Evolutionary conservation across 768 basidiomycete genomes (phyloP).

Genomic region (Panaeolus papilionaceus): DNA sequence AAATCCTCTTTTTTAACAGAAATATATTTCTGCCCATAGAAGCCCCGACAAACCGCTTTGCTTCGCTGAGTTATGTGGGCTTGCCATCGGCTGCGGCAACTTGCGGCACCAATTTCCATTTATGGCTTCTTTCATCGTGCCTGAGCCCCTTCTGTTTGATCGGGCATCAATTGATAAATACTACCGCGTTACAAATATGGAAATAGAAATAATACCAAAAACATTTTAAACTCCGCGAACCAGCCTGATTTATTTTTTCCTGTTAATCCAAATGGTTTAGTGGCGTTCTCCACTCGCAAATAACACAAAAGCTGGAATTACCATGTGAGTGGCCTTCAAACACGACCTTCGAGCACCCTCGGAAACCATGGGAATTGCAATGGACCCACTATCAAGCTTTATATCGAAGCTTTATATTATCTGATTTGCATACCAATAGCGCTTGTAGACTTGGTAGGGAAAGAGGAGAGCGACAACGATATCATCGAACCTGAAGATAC

Average conservation of each 20-base stretch:
- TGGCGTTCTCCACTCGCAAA: constrained; percentile 38
- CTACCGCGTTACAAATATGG: constrained; percentile 38
- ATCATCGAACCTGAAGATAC: not conserved
- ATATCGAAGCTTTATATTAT: not conserved
- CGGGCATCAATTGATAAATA: constrained; percentile 60
- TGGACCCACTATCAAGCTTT: constrained; percentile 17
- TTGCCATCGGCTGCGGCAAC: constrained; percentile 36
- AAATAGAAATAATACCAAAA: constrained; percentile 19
- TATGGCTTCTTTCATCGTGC: constrained; percentile 37
- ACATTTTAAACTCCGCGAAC: constrained; percentile 38
- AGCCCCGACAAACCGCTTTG: constrained; percentile 8
- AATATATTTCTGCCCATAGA: constrained; percentile 9
- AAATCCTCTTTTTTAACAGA: constrained; percentile 23
- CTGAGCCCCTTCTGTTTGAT: constrained; percentile 56
- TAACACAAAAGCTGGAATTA: constrained; percentile 27
- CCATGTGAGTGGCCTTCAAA: constrained; percentile 26
- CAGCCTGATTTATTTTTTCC: constrained; percentile 21
- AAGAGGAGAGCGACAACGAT: not conserved
- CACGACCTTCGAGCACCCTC: constrained; percentile 26
- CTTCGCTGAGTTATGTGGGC: constrained; percentile 20
- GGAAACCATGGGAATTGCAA: constrained; percentile 33
- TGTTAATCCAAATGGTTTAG: constrained; percentile 41
- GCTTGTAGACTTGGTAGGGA: not conserved
- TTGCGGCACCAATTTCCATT: constrained; percentile 36
- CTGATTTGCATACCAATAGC: not conserved